Evolutionary conservation across 2,329 filamentous ascomycete genomes (phyloP).

Genomic region (Cercospora sp.): DNA sequence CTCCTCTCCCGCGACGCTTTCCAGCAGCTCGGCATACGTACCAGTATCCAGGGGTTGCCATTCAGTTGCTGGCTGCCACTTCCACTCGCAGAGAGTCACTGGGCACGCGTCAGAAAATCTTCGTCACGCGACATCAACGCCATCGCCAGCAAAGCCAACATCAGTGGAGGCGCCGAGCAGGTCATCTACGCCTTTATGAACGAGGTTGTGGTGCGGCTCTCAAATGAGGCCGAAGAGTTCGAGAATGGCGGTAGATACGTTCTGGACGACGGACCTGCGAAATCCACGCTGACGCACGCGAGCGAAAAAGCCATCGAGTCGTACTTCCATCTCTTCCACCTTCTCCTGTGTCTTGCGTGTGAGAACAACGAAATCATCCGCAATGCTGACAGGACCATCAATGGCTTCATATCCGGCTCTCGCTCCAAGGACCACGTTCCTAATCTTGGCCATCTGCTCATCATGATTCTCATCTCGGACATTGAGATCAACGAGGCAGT

Average conservation of each 20-base stretch:
- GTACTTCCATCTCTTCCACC: constrained; percentile 31
- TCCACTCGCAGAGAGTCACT: constrained; percentile 26
- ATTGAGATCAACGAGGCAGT: constrained; percentile 22
- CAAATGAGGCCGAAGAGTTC: constrained; percentile 12
- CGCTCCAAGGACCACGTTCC: constrained; percentile 24
- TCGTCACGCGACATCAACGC: constrained; percentile 6
- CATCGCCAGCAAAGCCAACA: constrained; percentile 7
- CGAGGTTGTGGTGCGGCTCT: constrained; percentile 27
- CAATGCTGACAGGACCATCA: constrained; percentile 21
- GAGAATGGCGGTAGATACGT: neutral
- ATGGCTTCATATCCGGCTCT: constrained; percentile 22
- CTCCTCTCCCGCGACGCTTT: constrained; percentile 27
- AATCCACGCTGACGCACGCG: constrained; percentile 27
- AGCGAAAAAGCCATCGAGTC: constrained; percentile 30
- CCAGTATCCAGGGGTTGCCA: constrained; percentile 24
- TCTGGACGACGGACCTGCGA: neutral
- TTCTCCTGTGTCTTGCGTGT: constrained; percentile 26
- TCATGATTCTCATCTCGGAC: constrained; percentile 26
- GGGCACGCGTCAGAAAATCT: constrained; percentile 19
- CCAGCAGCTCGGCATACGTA: constrained; percentile 15
- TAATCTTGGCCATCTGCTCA: constrained; percentile 28
- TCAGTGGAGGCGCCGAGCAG: constrained; percentile 18
- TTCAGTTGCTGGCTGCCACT: constrained; percentile 30
- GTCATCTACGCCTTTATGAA: constrained; percentile 31
- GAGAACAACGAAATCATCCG: constrained; percentile 20